phyloP scores from a whole-genome alignment of 176 grass and related monocot species.

The Aegilops sharonensis region DNA sequence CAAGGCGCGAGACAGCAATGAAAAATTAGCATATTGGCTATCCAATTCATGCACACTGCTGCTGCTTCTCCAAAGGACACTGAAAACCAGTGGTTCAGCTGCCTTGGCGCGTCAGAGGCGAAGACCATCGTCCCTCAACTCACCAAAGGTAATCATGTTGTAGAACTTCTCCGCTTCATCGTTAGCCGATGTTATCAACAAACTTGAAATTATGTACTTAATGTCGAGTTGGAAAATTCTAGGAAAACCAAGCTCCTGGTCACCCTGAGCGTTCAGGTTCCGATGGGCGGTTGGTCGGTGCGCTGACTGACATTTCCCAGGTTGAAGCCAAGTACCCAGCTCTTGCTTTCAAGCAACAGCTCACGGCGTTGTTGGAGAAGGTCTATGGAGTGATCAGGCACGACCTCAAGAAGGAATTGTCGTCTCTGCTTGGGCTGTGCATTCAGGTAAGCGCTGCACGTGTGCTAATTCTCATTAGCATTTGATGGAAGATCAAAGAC shows the following conservation, averaged over 20 bases:
- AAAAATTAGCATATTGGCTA: conserved; percentile 63
- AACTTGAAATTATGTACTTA: conserved; percentile 1
- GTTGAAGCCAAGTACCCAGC: conserved; percentile 81
- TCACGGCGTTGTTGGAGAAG: conserved; percentile 72
- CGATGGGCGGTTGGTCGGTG: conserved; percentile 42
- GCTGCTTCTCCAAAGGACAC: conserved; percentile 56
- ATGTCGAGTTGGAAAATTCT: neutral
- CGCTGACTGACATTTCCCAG: conserved; percentile 41
- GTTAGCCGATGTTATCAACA: neutral
- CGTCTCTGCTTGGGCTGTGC: conserved; percentile 55
- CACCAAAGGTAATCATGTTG: conserved; percentile 31
- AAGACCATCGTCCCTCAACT: conserved; percentile 42
- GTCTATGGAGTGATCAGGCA: conserved; percentile 70
- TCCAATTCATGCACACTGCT: conserved; percentile 68
- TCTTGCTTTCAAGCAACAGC: conserved; percentile 66
- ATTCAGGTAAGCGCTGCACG: conserved; percentile 53
- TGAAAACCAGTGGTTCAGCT: conserved; percentile 47
- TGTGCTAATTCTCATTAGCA: neutral
- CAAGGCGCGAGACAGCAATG: conserved; percentile 48
- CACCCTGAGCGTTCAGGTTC: conserved; percentile 31
- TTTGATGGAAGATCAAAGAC: conserved; percentile 1
- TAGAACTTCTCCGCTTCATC: neutral
- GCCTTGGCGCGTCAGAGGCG: conserved; percentile 51
- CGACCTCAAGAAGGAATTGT: conserved; percentile 69
- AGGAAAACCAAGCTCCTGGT: conserved; percentile 42